Percentiles rank a stretch among this genome's conserved stretches.
Evolutionary conservation across 2,329 filamentous ascomycete genomes (phyloP).

Genomic region (Anthostomella pinea): DNA sequence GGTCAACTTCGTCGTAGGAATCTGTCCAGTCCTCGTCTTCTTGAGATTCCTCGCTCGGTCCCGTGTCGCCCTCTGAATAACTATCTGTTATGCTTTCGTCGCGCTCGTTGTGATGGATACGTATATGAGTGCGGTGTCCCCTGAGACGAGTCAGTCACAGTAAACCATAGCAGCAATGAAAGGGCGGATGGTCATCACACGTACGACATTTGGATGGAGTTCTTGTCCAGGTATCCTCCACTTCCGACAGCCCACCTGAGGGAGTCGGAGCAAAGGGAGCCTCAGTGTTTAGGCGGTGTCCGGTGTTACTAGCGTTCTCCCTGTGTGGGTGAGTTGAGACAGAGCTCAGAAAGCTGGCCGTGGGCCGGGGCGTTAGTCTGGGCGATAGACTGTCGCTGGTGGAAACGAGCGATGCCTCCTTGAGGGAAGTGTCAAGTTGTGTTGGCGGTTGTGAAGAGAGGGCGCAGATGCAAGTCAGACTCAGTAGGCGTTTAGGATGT

Average conservation of each 20-base stretch:
- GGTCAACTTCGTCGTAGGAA: slow-evolving; percentile 53
- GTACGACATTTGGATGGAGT: slow-evolving; percentile 44
- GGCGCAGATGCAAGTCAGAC: too few relatives aligned
- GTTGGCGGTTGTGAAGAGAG: too few relatives aligned
- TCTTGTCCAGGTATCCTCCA: slow-evolving; percentile 37
- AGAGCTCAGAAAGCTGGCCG: too few relatives aligned
- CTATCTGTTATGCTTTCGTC: neutral
- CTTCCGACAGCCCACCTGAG: slow-evolving; percentile 45
- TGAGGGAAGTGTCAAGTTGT: too few relatives aligned
- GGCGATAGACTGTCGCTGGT: too few relatives aligned
- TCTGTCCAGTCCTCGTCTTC: slow-evolving; percentile 10
- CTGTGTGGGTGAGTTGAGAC: slow-evolving; percentile 15
- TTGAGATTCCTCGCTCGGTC: slow-evolving; percentile 3
- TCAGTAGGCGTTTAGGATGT: too few relatives aligned
- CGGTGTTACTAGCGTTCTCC: slow-evolving; percentile 12
- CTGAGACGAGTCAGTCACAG: slow-evolving; percentile 13
- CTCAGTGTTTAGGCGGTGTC: slow-evolving; percentile 10
- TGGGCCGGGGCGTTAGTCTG: too few relatives aligned
- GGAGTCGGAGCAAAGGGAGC: slow-evolving; percentile 45
- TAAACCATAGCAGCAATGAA: too few relatives aligned
- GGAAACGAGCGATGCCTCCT: too few relatives aligned
- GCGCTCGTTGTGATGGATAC: slow-evolving; percentile 7
- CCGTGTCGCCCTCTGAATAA: slow-evolving; percentile 1
- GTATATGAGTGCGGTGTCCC: slow-evolving; percentile 15
- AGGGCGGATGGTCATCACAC: slow-evolving; percentile 26